A percentile compares a stretch with the other conserved stretches of the same genome.
Evolutionary conservation across 2,329 filamentous ascomycete genomes (phyloP).

Genomic region (Fusarium sp.): DNA sequence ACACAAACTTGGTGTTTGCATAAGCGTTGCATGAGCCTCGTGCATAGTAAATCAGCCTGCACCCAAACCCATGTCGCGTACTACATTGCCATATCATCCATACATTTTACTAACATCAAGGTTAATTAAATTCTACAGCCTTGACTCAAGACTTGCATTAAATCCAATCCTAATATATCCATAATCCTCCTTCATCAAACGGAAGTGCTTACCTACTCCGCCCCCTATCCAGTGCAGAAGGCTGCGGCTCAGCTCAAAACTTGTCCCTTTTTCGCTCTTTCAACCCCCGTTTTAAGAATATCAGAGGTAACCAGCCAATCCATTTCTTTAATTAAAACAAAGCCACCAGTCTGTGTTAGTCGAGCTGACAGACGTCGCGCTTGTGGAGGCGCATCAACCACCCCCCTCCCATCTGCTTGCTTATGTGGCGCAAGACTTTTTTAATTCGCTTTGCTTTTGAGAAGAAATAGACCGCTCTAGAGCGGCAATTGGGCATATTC

Average conservation of each 20-base stretch:
- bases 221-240: slow-evolving; percentile 12
- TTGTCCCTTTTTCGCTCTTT: not conserved
- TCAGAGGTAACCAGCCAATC: not conserved
- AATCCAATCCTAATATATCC: not conserved
- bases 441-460: not conserved
- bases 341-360: not conserved
- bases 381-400: slow-evolving; percentile 12
- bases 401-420: slow-evolving; percentile 4
- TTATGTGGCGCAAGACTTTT: slow-evolving; percentile 20
- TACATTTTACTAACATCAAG: not conserved
- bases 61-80: not conserved
- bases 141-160: not conserved
- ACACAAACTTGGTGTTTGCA: slow-evolving; percentile 1
- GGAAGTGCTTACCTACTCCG: not conserved
- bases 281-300: slow-evolving; percentile 40
- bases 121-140: not conserved
- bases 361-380: slow-evolving; percentile 4
- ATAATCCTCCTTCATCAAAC: slow-evolving; percentile 6
- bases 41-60: not conserved
- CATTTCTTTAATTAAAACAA: not conserved
- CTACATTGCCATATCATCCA: not conserved
- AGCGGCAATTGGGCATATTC: not conserved
- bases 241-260: slow-evolving; percentile 5
- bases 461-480: slow-evolving; percentile 20
- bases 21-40: slow-evolving; percentile 17